A percentile compares a stretch with the other conserved stretches of the same genome.
These are phyloP conservation scores for Exophiala sp. DNA, from an alignment of 2,329 filamentous ascomycete species.

Conservation along the genomic window DNA sequence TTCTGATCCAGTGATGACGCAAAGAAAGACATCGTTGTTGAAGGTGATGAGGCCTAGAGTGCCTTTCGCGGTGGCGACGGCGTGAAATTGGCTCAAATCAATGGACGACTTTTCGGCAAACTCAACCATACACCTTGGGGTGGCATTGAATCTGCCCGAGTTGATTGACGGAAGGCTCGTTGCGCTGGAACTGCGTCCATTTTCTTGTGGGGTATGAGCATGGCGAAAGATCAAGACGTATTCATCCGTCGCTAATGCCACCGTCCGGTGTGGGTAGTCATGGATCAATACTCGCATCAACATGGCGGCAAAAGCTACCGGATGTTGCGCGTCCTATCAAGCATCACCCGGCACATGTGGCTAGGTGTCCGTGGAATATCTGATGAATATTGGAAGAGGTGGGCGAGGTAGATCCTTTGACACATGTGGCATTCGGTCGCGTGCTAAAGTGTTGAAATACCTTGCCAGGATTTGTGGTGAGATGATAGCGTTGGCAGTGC, in stretches of 20 bases:
- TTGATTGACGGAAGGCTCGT: constrained; percentile 28
- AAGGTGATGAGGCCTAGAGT: constrained; percentile 85
- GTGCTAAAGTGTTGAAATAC: not conserved
- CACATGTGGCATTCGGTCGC: constrained; percentile 1
- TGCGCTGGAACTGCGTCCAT: constrained; percentile 40
- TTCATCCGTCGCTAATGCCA: constrained; percentile 75
- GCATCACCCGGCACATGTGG: constrained; percentile 5
- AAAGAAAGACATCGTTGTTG: constrained; percentile 81
- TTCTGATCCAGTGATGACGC: constrained; percentile 76
- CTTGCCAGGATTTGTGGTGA: not conserved
- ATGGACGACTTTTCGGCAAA: constrained; percentile 64
- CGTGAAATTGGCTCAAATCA: constrained; percentile 72
- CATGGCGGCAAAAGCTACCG: constrained; percentile 35
- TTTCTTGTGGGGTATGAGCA: constrained; percentile 58
- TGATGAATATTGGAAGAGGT: not conserved
- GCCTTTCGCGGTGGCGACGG: constrained; percentile 74
- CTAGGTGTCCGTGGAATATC: not conserved
- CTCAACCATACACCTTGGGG: constrained; percentile 77
- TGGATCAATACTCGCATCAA: constrained; percentile 77
- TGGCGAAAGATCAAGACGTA: constrained; percentile 86
- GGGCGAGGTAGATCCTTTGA: not conserved
- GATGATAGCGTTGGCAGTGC: not conserved
- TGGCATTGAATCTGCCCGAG: constrained; percentile 22
- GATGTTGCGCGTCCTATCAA: not conserved
- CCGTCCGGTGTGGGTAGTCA: constrained; percentile 81